Evolutionary conservation across 306 rosid species (phyloP).

Genomic region (Vigna nakashimae): DNA sequence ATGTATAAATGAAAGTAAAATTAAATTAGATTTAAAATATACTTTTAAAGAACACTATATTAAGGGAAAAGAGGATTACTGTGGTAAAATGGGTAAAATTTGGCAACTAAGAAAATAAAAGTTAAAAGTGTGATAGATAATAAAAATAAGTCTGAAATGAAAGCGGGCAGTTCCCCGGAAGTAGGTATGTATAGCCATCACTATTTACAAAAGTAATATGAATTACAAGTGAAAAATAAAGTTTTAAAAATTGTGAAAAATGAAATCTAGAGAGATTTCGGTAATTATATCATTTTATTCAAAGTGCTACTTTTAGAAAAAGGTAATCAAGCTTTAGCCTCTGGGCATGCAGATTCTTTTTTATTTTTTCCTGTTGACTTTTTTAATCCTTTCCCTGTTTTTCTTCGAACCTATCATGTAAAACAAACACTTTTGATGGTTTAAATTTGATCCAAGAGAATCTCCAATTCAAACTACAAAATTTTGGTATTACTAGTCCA

Average conservation of each 20-base stretch:
- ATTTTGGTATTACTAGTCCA: neutral
- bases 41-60: no score
- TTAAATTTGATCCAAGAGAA: conserved; percentile 33
- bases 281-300: neutral
- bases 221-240: neutral
- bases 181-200: no score
- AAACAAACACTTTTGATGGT: conserved; percentile 42
- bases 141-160: no score
- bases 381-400: conserved; percentile 23
- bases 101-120: no score
- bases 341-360: conserved; percentile 31
- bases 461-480: conserved; percentile 10
- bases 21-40: no score
- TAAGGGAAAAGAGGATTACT: no score
- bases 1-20: no score
- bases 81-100: no score
- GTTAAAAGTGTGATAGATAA: no score
- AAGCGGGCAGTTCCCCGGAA: no score
- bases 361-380: conserved; percentile 19
- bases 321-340: neutral
- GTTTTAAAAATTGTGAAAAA: neutral
- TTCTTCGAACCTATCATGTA: conserved; percentile 36
- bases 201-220: neutral
- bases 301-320: neutral
- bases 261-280: neutral